A percentile compares a stretch with the other conserved stretches of the same genome.
Conservation (phyloP, 257 asterid genomes). For the Echium plantagineum region DNA sequence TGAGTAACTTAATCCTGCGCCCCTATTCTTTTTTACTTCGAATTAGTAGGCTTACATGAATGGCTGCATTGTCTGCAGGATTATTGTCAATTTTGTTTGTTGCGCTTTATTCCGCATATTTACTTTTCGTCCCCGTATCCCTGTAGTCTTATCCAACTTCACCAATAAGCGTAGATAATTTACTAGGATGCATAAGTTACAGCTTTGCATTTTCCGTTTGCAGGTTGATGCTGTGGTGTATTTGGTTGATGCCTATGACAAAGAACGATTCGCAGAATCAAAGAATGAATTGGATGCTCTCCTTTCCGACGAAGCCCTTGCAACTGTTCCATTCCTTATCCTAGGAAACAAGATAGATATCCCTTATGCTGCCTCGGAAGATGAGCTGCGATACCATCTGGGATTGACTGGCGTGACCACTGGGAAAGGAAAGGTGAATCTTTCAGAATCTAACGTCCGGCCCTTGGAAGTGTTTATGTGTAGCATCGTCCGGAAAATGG, state of each 20-base stretch:
- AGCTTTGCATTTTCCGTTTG: neutral
- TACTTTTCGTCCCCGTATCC: neutral
- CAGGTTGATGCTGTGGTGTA: constrained; percentile 2
- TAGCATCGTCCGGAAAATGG: constrained; percentile 6
- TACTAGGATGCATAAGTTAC: neutral
- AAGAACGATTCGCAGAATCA: constrained; percentile 4
- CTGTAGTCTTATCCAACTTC: neutral
- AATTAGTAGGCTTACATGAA: neutral
- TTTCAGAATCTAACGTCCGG: neutral
- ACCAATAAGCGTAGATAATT: neutral
- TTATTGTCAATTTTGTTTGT: neutral
- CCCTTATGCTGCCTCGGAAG: constrained; percentile 3
- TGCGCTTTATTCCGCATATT: neutral
- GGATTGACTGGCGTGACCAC: constrained; percentile 4
- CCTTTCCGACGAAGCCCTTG: constrained; percentile 2
- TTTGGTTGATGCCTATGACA: constrained; percentile 4
- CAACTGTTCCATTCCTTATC: neutral
- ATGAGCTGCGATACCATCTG: neutral
- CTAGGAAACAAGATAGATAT: constrained; percentile 3
- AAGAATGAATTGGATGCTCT: constrained; percentile 5
- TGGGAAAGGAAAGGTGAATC: constrained; percentile 1
- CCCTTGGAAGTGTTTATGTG: constrained; percentile 4
- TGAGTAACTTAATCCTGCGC: neutral
- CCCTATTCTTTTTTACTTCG: neutral
- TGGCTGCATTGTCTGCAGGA: neutral